Evolutionary conservation across 202 grass and related monocot genomes (phyloP).

Genomic region (Carex sylvatica): DNA sequence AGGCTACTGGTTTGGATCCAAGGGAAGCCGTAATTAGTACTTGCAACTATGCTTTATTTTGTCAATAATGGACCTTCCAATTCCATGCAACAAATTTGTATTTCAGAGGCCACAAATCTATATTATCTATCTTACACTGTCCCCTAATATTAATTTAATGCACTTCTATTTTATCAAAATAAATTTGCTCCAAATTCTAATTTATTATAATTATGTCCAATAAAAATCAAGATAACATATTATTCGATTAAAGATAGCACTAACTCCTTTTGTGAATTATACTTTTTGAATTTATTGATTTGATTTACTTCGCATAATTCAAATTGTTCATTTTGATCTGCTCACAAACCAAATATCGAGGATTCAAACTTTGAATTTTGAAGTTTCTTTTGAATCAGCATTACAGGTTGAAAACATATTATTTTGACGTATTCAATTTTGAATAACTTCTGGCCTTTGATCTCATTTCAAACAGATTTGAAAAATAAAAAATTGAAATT

Average conservation of each 20-base stretch:
- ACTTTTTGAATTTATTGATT: neutral
- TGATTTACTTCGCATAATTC: neutral
- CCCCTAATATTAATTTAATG: too few relatives aligned
- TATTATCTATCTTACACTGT: neutral
- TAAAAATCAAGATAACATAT: neutral
- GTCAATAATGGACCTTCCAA: neutral
- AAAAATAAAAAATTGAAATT: too few relatives aligned
- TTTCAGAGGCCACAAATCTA: neutral
- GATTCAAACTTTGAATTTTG: too few relatives aligned
- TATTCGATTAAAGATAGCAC: neutral
- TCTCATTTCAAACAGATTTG: too few relatives aligned
- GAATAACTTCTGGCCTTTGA: too few relatives aligned
- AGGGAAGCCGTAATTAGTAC: constrained; percentile 18
- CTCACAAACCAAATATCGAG: too few relatives aligned
- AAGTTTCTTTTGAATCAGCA: too few relatives aligned
- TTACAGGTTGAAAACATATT: too few relatives aligned
- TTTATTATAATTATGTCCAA: neutral
- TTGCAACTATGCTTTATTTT: neutral
- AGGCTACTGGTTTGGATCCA: neutral
- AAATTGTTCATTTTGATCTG: neutral
- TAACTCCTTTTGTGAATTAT: neutral
- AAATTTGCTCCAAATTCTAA: neutral
- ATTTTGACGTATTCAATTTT: too few relatives aligned
- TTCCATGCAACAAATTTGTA: neutral
- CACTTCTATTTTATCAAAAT: neutral